Conservation (phyloP, 345 rosid species). For the Salix purpurea region DNA sequence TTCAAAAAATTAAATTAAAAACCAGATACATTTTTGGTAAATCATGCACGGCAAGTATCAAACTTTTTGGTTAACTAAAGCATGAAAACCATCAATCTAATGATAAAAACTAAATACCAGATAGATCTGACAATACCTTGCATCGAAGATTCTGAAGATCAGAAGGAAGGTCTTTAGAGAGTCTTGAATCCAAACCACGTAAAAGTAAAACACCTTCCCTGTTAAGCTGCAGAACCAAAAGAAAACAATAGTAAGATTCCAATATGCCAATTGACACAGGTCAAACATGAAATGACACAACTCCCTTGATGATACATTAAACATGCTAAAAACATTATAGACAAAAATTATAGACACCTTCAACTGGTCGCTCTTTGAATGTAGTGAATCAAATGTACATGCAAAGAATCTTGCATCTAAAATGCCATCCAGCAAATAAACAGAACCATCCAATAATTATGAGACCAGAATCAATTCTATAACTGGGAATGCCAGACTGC, state of each 20-base stretch:
- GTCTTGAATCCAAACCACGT: conserved; percentile 88
- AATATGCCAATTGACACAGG: not conserved
- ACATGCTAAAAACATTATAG: not conserved
- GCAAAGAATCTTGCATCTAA: not conserved
- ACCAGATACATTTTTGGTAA: too few species aligned
- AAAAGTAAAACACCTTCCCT: conserved; percentile 84
- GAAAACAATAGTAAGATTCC: conserved; percentile 4
- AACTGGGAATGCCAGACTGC: not conserved
- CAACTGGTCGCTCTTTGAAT: not conserved
- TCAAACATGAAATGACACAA: not conserved
- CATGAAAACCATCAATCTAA: not conserved
- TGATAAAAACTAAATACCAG: not conserved
- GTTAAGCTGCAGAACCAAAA: conserved; percentile 54
- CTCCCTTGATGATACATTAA: not conserved
- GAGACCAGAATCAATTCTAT: not conserved
- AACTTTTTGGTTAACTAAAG: too few species aligned
- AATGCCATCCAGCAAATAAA: not conserved
- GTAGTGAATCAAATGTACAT: not conserved
- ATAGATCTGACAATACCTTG: conserved; percentile 45
- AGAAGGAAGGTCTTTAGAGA: conserved; percentile 83
- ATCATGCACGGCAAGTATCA: not conserved
- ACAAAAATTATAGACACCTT: not conserved
- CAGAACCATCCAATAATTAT: not conserved
- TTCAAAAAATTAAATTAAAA: too few species aligned
- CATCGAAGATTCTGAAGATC: conserved; percentile 96